A percentile compares a stretch with the other conserved stretches of the same genome.
Conservation (phyloP, 208 protist species). For the Trypanosoma rangeli region DNA sequence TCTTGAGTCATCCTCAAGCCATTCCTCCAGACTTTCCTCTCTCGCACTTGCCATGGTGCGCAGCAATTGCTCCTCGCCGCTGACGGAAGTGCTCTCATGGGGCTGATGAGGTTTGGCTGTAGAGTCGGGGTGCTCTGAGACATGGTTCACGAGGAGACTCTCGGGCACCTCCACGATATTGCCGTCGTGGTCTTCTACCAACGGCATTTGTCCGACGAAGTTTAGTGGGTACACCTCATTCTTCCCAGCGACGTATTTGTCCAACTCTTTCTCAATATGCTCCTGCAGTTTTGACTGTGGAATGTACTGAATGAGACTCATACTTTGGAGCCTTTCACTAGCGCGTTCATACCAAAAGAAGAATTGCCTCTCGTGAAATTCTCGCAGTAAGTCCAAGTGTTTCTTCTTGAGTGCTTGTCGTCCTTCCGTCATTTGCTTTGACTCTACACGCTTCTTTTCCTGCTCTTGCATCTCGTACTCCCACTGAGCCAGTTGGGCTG, state of each 20-base stretch:
- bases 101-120: slow-evolving; percentile 63
- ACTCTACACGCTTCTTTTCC: slow-evolving; percentile 79
- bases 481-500: slow-evolving; percentile 88
- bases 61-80: slow-evolving; percentile 76
- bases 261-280: slow-evolving; percentile 87
- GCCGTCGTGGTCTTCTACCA: slow-evolving; percentile 82
- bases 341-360: slow-evolving; percentile 93
- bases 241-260: slow-evolving; percentile 85
- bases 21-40: slow-evolving; percentile 67
- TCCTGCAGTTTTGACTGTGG: slow-evolving; percentile 64
- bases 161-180: slow-evolving; percentile 78
- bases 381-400: slow-evolving; percentile 85
- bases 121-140: slow-evolving; percentile 66
- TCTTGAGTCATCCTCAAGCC: slow-evolving; percentile 28
- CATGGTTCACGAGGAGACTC: slow-evolving; percentile 73
- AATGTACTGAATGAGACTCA: slow-evolving; percentile 87
- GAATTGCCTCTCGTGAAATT: slow-evolving; percentile 92
- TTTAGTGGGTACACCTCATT: slow-evolving; percentile 83
- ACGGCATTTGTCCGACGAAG: slow-evolving; percentile 90
- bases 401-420: slow-evolving; percentile 87
- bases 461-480: slow-evolving; percentile 90
- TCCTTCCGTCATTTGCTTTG: slow-evolving; percentile 70
- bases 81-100: slow-evolving; percentile 35
- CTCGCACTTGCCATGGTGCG: slow-evolving; percentile 77
- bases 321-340: slow-evolving; percentile 90